Evolutionary conservation across 345 rosid genomes (phyloP).

Genomic region (Chamaenerion angustifolium): DNA sequence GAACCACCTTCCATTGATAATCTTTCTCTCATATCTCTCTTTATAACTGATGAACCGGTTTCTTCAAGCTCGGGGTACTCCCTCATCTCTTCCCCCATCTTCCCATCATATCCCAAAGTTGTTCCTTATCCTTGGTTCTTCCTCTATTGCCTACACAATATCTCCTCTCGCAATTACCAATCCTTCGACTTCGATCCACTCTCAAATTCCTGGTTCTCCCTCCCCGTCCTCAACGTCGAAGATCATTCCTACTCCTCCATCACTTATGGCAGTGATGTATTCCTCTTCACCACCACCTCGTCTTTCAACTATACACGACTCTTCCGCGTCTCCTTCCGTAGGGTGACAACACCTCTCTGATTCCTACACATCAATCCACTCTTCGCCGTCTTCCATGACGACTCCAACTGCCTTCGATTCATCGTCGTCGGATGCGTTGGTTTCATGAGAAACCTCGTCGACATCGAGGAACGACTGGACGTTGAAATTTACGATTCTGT

Average conservation of each 20-base stretch:
- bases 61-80: conserved; percentile 55
- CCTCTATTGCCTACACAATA: conserved; percentile 81
- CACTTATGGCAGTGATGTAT: conserved; percentile 36
- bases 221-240: conserved; percentile 21
- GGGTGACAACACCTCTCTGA: conserved; percentile 32
- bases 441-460: conserved; percentile 56
- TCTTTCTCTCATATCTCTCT: no score
- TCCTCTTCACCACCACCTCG: conserved; percentile 63
- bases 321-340: conserved; percentile 32
- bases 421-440: conserved; percentile 64
- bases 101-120: conserved; percentile 13
- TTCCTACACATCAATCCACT: conserved; percentile 54
- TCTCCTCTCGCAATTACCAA: conserved; percentile 57
- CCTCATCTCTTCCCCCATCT: conserved; percentile 27
- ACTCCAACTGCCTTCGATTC: conserved; percentile 14
- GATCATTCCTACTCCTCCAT: conserved; percentile 22
- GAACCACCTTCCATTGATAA: no score
- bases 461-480: conserved; percentile 56
- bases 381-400: conserved; percentile 26
- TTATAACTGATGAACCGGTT: no score
- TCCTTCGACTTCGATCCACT: conserved; percentile 74
- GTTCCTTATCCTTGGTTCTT: conserved; percentile 70
- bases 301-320: conserved; percentile 47
- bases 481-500: conserved; percentile 58
- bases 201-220: conserved; percentile 57